phyloP scores from a whole-genome alignment of 352 stramenopile species.

The Blastocystis sp. region DNA sequence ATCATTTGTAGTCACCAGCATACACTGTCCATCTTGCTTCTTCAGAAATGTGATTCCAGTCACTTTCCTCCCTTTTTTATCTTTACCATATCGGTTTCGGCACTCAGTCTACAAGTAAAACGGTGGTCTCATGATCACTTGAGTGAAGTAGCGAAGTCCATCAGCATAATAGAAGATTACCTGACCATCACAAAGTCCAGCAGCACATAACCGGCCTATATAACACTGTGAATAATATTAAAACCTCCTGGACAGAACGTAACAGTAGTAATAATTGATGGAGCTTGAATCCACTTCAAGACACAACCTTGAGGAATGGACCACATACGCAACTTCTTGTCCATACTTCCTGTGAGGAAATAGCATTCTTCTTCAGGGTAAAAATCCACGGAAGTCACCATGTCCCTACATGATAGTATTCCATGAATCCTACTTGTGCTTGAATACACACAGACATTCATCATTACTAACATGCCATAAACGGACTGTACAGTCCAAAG shows the following conservation, averaged over 20 bases:
- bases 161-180: slow-evolving; percentile 74
- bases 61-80: slow-evolving; percentile 73
- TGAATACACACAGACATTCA: slow-evolving; percentile 72
- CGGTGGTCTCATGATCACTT: slow-evolving; percentile 66
- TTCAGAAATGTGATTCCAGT: slow-evolving; percentile 73
- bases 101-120: slow-evolving; percentile 49
- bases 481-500: slow-evolving; percentile 73
- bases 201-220: slow-evolving; percentile 54
- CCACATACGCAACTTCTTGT: slow-evolving; percentile 74
- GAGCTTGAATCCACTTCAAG: slow-evolving; percentile 73
- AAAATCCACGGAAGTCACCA: slow-evolving; percentile 74
- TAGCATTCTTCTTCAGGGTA: slow-evolving; percentile 73
- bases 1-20: slow-evolving; percentile 75
- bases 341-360: slow-evolving; percentile 73
- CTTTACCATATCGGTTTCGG: slow-evolving; percentile 72
- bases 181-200: slow-evolving; percentile 73
- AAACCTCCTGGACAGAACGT: slow-evolving; percentile 66
- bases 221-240: neutral
- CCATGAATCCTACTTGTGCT: slow-evolving; percentile 68
- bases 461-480: slow-evolving; percentile 73
- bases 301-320: slow-evolving; percentile 73
- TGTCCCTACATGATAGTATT: slow-evolving; percentile 59
- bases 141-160: slow-evolving; percentile 74
- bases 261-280: slow-evolving; percentile 68
- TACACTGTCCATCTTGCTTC: slow-evolving; percentile 68